These are phyloP conservation scores for Sporothrix brasiliensis DNA, from an alignment of 2,329 filamentous ascomycete genomes.

Conservation along the genomic window DNA sequence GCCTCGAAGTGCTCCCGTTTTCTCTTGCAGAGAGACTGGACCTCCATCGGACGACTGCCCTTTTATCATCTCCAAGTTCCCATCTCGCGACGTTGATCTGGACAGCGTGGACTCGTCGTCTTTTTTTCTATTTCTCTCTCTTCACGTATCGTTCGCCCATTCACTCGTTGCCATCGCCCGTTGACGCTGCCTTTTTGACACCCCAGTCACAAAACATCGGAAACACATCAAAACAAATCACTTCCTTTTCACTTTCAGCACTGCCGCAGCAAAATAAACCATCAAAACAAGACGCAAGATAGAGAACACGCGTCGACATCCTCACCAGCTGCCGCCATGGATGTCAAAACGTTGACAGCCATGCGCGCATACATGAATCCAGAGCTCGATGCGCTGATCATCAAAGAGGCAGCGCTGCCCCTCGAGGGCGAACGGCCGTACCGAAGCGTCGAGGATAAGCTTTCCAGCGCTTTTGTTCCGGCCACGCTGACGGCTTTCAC, in stretches of 20 bases:
- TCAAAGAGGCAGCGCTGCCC: neutral
- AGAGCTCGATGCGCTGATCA: no score
- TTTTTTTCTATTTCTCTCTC: neutral
- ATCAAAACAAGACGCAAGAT: neutral
- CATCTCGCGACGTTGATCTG: neutral
- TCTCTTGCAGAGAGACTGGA: neutral
- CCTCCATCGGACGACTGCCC: no score
- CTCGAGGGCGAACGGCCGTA: neutral
- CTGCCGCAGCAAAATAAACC: no score
- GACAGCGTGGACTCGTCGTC: neutral
- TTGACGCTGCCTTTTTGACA: neutral
- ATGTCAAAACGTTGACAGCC: neutral
- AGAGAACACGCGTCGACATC: neutral
- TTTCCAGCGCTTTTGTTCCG: neutral
- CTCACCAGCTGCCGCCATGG: neutral
- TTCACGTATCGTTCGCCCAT: neutral
- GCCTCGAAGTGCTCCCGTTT: neutral
- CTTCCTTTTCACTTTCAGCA: no score
- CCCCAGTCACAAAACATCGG: neutral
- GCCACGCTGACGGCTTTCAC: slow-evolving; percentile 26
- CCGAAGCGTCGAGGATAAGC: neutral
- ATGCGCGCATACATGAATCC: neutral
- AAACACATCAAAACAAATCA: neutral
- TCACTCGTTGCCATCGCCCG: neutral
- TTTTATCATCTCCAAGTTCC: neutral